Conservation (phyloP, 306 rosid species). For the Pyrus bretschneideri region DNA sequence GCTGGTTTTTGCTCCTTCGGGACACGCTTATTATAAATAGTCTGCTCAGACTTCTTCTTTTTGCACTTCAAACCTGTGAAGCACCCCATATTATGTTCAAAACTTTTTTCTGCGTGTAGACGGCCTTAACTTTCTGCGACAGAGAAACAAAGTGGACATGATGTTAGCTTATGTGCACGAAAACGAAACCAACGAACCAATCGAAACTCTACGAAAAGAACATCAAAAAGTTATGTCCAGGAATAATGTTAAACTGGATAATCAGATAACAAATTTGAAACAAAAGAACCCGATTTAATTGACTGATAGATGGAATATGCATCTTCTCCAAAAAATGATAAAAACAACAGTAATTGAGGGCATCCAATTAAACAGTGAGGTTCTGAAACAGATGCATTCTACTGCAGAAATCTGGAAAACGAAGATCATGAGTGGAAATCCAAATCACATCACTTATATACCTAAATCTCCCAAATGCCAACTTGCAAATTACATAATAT, state of each 20-base stretch:
- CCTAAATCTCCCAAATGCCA: constrained; percentile 24
- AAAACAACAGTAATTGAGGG: neutral
- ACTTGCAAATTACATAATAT: neutral
- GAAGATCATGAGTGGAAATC: neutral
- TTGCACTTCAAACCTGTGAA: constrained; percentile 80
- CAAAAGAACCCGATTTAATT: neutral
- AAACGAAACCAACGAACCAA: neutral
- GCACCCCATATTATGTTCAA: constrained; percentile 66
- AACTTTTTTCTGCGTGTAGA: constrained; percentile 14
- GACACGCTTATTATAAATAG: constrained; percentile 28
- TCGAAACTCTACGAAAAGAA: neutral
- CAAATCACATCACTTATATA: constrained; percentile 6
- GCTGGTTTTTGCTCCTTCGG: constrained; percentile 54
- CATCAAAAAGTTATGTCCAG: neutral
- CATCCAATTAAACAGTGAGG: neutral
- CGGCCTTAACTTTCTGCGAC: constrained; percentile 35
- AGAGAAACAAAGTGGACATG: constrained; percentile 14
- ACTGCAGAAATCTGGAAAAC: neutral
- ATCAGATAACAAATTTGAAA: neutral
- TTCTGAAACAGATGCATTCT: neutral
- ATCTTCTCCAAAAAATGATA: neutral
- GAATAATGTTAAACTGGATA: neutral
- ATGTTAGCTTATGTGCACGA: constrained; percentile 5
- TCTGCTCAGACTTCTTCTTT: constrained; percentile 71
- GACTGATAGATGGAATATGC: neutral